A percentile compares a stretch with the other conserved stretches of the same genome.
Conservation (phyloP, 495 filamentous ascomycete species). For the Pseudomonodictys pantanalensis region DNA sequence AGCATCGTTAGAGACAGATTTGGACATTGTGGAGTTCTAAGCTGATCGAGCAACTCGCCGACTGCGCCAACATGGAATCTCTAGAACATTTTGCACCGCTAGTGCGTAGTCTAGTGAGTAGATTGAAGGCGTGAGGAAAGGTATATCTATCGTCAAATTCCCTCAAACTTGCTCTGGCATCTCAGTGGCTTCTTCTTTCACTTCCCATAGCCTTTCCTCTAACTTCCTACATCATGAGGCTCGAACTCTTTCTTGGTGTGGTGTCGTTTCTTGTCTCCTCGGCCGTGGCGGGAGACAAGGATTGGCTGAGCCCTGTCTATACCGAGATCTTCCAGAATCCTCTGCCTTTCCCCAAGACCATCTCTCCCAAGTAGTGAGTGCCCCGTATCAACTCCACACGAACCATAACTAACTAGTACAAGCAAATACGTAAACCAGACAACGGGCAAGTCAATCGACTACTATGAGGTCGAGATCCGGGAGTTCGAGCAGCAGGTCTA, state of each 20-base stretch:
- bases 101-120: not conserved
- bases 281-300: constrained; percentile 22
- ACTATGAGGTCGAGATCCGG: constrained; percentile 52
- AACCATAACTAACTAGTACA: constrained; percentile 15
- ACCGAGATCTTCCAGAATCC: constrained; percentile 48
- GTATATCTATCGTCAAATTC: not conserved
- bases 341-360: constrained; percentile 51
- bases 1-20: not conserved
- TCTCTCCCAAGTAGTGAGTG: constrained; percentile 34
- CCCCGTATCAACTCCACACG: not conserved
- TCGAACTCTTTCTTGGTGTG: constrained; percentile 6
- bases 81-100: not conserved
- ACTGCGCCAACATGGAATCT: not conserved
- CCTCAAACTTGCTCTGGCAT: not conserved
- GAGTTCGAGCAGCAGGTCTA: constrained; percentile 48
- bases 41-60: not conserved
- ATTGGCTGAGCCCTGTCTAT: constrained; percentile 41
- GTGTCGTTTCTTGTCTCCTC: constrained; percentile 9
- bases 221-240: constrained; percentile 4
- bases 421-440: constrained; percentile 27
- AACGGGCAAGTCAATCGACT: constrained; percentile 41
- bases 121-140: no score
- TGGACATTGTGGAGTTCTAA: not conserved
- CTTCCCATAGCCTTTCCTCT: not conserved
- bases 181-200: not conserved